A percentile compares a stretch with the other conserved stretches of the same genome.
Conservation (phyloP, 768 basidiomycete species). For the Porphyrellus cyaneotinctus region DNA sequence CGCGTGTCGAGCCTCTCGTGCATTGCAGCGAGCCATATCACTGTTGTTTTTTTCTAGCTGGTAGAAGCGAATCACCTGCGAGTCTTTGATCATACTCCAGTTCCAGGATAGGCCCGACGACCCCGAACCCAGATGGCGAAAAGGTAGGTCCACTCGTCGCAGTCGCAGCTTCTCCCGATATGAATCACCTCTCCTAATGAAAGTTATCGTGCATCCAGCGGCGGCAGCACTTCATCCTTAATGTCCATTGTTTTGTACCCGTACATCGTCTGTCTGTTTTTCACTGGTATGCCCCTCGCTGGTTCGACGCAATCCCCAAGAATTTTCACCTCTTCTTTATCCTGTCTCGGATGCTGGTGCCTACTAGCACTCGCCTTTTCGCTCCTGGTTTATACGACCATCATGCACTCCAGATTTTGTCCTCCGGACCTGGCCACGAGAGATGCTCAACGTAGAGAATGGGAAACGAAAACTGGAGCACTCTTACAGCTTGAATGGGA, state of each 20-base stretch:
- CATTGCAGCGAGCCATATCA: too few species aligned
- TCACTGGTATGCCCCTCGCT: too few species aligned
- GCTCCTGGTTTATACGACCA: not conserved
- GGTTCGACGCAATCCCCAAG: too few species aligned
- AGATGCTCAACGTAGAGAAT: conserved; percentile 2
- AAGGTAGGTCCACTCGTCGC: too few species aligned
- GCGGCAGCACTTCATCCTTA: not conserved
- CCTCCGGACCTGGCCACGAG: conserved; percentile 4
- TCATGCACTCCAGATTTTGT: conserved; percentile 2
- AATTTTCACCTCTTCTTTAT: not conserved
- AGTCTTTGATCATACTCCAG: too few species aligned
- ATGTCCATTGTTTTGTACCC: not conserved
- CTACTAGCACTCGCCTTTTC: not conserved
- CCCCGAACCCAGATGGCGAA: too few species aligned
- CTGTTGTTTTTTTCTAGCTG: too few species aligned
- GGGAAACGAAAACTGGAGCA: not conserved
- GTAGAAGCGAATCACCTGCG: too few species aligned
- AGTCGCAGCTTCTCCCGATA: too few species aligned
- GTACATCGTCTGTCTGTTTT: not conserved
- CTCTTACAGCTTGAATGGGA: conserved; percentile 1
- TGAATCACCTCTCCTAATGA: not conserved
- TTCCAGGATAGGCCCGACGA: too few species aligned
- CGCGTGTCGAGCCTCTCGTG: too few species aligned
- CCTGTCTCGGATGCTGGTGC: not conserved
- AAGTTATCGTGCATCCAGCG: not conserved